These are phyloP conservation scores for Solanum tarapatanum DNA, from an alignment of 257 asterid species.

Conservation along the genomic window DNA sequence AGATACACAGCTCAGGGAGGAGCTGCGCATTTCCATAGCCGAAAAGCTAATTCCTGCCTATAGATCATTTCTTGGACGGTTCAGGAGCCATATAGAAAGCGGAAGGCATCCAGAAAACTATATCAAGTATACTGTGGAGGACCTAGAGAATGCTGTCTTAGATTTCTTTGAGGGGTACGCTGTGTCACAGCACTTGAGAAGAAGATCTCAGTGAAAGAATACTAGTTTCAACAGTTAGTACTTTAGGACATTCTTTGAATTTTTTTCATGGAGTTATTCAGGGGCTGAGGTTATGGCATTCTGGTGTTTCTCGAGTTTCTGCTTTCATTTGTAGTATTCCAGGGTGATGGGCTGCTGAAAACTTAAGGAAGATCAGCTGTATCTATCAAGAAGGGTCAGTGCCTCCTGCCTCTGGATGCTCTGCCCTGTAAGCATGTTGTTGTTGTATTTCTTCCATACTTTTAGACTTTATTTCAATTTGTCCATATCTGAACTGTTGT, in stretches of 20 bases:
- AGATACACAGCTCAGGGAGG: slow-evolving; percentile 37
- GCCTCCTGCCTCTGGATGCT: slow-evolving; percentile 42
- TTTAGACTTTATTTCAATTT: slow-evolving; percentile 37
- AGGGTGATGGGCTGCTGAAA: slow-evolving; percentile 1
- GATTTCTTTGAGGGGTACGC: slow-evolving; percentile 30
- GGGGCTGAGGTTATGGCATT: slow-evolving; percentile 25
- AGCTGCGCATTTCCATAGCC: slow-evolving; percentile 27
- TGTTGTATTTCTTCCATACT: slow-evolving; percentile 26
- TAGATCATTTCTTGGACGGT: slow-evolving; percentile 35
- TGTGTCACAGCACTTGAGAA: slow-evolving; percentile 27
- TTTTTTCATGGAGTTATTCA: slow-evolving; percentile 39
- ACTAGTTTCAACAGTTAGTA: slow-evolving; percentile 21
- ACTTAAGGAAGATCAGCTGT: slow-evolving; percentile 10
- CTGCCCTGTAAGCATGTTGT: slow-evolving; percentile 49
- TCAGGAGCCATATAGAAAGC: slow-evolving; percentile 34
- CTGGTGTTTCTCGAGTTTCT: slow-evolving; percentile 9
- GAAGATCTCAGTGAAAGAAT: slow-evolving; percentile 41
- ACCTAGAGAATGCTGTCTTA: slow-evolving; percentile 29
- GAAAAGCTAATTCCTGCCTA: slow-evolving; percentile 36
- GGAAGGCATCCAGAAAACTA: slow-evolving; percentile 42
- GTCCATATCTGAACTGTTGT: slow-evolving; percentile 49
- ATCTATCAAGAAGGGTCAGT: slow-evolving; percentile 25
- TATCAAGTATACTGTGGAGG: slow-evolving; percentile 35
- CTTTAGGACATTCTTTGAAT: slow-evolving; percentile 57
- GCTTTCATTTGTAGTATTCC: neutral